Conservation (phyloP, 495 filamentous ascomycete species). For the Podospora bellae-mahoneyi region DNA sequence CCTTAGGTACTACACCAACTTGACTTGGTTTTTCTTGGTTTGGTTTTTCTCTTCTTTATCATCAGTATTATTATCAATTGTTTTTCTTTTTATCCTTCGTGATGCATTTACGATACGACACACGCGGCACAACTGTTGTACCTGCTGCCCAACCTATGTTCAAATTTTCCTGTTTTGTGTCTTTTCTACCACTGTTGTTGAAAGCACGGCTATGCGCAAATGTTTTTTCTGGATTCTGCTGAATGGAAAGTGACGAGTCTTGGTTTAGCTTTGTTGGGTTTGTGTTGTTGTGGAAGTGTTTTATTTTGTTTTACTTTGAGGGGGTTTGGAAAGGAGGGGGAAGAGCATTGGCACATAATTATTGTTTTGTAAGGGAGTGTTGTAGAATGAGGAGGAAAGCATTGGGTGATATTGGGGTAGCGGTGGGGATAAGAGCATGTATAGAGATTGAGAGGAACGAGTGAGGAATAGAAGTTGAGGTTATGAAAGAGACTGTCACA, state of each 20-base stretch:
- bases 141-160: neutral
- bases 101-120: slow-evolving; percentile 16
- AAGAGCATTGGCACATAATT: neutral
- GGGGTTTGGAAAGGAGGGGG: neutral
- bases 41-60: neutral
- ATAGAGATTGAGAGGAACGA: neutral
- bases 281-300: neutral
- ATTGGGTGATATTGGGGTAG: neutral
- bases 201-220: neutral
- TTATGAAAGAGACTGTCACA: too few relatives aligned
- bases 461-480: neutral
- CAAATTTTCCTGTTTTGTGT: neutral
- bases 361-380: neutral
- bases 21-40: neutral
- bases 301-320: neutral
- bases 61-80: neutral
- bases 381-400: neutral
- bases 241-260: neutral
- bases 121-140: neutral
- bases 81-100: slow-evolving; percentile 1
- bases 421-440: neutral
- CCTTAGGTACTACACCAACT: neutral
- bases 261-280: neutral
- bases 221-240: neutral
- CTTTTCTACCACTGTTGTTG: neutral